These are phyloP conservation scores for Aquanectria penicillioides DNA, from an alignment of 2,329 filamentous ascomycete species.

Conservation along the genomic window DNA sequence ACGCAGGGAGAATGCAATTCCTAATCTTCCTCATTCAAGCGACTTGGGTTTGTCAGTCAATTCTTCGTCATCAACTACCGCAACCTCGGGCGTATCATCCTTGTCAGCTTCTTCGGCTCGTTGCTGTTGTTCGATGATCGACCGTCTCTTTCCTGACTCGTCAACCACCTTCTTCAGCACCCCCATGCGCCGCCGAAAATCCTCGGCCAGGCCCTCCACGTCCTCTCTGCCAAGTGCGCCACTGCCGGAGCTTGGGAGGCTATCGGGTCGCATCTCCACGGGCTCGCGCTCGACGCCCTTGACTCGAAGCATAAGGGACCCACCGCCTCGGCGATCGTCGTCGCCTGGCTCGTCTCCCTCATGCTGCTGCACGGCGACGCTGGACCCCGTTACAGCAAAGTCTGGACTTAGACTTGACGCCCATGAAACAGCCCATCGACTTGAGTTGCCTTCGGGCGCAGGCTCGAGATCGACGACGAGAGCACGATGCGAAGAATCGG, in stretches of 20 bases:
- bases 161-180: slow-evolving; percentile 64
- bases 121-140: slow-evolving; percentile 40
- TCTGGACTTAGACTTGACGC: slow-evolving; percentile 78
- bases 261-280: slow-evolving; percentile 40
- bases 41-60: neutral
- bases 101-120: slow-evolving; percentile 26
- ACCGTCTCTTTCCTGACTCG: slow-evolving; percentile 58
- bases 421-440: slow-evolving; percentile 67
- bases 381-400: slow-evolving; percentile 70
- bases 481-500: slow-evolving; percentile 53
- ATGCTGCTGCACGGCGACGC: slow-evolving; percentile 55
- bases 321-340: slow-evolving; percentile 39
- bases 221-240: slow-evolving; percentile 54
- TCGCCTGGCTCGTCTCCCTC: slow-evolving; percentile 43
- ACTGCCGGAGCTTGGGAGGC: slow-evolving; percentile 43
- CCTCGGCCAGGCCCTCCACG: slow-evolving; percentile 61
- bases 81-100: slow-evolving; percentile 25
- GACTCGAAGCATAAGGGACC: slow-evolving; percentile 47
- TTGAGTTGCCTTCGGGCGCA: slow-evolving; percentile 50
- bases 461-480: slow-evolving; percentile 64
- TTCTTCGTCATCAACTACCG: slow-evolving; percentile 30
- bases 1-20: neutral
- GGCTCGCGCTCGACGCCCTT: slow-evolving; percentile 52
- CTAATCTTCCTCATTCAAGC: slow-evolving; percentile 19
- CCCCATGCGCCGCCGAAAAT: slow-evolving; percentile 68